These are phyloP conservation scores for Microbotryum intermedium DNA, from an alignment of 1,284 basidiomycete genomes.

Conservation along the genomic window DNA sequence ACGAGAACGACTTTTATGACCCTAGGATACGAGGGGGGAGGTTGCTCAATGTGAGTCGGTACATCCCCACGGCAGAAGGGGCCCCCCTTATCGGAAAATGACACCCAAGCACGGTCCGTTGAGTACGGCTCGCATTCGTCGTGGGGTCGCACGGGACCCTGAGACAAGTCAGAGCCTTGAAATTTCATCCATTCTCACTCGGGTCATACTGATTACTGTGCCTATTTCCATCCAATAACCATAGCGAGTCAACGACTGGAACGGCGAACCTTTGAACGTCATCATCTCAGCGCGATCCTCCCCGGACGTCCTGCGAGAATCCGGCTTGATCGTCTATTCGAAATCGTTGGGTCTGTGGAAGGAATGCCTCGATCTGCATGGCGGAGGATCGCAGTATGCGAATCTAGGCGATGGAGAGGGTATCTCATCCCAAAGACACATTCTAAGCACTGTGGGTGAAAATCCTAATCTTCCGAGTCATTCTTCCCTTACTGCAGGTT, in stretches of 20 bases:
- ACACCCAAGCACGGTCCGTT: too few relatives aligned
- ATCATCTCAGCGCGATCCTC: conserved; percentile 39
- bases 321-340: conserved; percentile 38
- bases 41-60: conserved; percentile 6
- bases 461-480: conserved; percentile 17
- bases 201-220: too few relatives aligned
- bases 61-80: neutral
- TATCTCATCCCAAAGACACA: conserved; percentile 26
- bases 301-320: conserved; percentile 35
- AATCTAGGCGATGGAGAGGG: conserved; percentile 40
- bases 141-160: too few relatives aligned
- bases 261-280: conserved; percentile 39
- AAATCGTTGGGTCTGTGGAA: conserved; percentile 37
- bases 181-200: too few relatives aligned
- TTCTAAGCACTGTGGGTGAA: conserved; percentile 32
- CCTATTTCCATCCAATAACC: too few relatives aligned
- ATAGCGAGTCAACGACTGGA: conserved; percentile 6
- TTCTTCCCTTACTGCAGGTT: conserved; percentile 36
- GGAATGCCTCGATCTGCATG: conserved; percentile 40
- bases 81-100: too few relatives aligned
- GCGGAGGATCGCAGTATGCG: conserved; percentile 38
- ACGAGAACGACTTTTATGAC: neutral
- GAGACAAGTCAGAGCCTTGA: too few relatives aligned
- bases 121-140: too few relatives aligned
- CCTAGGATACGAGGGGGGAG: conserved; percentile 1